Base-by-base conservation (phyloP, 441 rosid genomes). In the Corymbia calophylla region DNA sequence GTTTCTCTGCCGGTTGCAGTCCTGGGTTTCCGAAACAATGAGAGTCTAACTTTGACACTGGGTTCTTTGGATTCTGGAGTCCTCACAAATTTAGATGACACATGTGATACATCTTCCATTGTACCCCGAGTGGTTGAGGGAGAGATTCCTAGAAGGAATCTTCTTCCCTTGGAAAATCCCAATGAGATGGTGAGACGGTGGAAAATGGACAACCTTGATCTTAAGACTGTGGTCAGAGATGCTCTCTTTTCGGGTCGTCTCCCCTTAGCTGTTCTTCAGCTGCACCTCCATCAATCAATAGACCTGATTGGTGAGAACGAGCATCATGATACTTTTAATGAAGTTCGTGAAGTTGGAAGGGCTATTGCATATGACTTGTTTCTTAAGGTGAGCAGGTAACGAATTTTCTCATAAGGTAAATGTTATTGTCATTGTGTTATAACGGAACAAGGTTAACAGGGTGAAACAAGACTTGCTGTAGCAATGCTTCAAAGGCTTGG, bases 181-280 rank as follows among this genome's bases (percentile, higher is more conserved):
- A 93, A 94, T 93, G 99, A 98, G 94, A 98, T 98, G 99, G 95
- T 98, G 94, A 96, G 97, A 90, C 98, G 99, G 62, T 98, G 99
- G 99, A 96, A 95, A 93, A 80, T 94, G 91, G 94, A 95, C 93
- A 96, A 97, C 88, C 93, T 97, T 93, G 99, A 98, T 91, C 93
- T 97, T 89, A 95, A 96, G 93, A 95, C 98, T 84, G 98, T 98
- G 66, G 99, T 98, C 86, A 95, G 95, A 93, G 99, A 98, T 93
- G 99, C 99, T 89, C 93, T 98, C 87, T 95, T 93, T 91, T 96
- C 99, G 39, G 99, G 98, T 88, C 99, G 99, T 89, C 99, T 98
- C 89, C 99, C 99, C 92, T 94, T 97, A 91, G 99, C 99, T 88
- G 99, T 97, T 93, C 98, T 97, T 91, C 99, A 98, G 90, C 91